Evolutionary conservation across 2,329 filamentous ascomycete species (phyloP).

Genomic region (Stemphylium beticola): DNA sequence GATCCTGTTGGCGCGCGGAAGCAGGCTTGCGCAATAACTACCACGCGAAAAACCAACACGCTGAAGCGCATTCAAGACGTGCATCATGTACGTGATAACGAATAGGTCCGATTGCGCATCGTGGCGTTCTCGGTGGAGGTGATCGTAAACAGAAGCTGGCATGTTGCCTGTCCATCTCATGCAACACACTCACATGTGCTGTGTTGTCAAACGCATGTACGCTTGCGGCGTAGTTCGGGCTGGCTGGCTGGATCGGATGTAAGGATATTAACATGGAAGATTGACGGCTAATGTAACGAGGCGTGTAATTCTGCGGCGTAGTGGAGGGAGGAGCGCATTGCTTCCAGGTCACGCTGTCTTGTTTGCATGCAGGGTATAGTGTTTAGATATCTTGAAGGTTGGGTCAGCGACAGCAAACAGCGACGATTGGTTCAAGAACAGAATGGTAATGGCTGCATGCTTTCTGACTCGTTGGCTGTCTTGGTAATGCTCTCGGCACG

Average conservation of each 20-base stretch:
- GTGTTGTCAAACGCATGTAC: conserved; percentile 4
- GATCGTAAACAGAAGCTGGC: neutral
- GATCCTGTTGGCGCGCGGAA: neutral
- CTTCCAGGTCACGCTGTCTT: conserved; percentile 10
- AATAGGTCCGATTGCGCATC: conserved; percentile 5
- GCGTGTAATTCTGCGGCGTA: neutral
- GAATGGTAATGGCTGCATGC: conserved; percentile 11
- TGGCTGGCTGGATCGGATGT: conserved; percentile 11
- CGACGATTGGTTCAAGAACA: neutral
- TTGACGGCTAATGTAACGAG: conserved; percentile 11
- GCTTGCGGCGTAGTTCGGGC: conserved; percentile 11
- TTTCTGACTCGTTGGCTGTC: conserved; percentile 2
- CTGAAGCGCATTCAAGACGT: neutral
- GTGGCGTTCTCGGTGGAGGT: neutral
- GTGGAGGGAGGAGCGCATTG: conserved; percentile 9
- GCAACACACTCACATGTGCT: neutral
- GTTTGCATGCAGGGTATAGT: conserved; percentile 9
- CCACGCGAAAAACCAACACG: conserved; percentile 1
- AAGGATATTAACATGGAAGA: conserved; percentile 9
- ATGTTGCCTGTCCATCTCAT: neutral
- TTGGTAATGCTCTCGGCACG: neutral
- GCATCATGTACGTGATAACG: conserved; percentile 4
- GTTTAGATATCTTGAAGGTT: conserved; percentile 1
- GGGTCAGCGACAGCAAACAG: neutral
- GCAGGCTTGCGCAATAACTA: conserved; percentile 4